A percentile compares a stretch with the other conserved stretches of the same genome.
Conservation (phyloP, 1,284 basidiomycete genomes). For the Calocybe gambosa region DNA sequence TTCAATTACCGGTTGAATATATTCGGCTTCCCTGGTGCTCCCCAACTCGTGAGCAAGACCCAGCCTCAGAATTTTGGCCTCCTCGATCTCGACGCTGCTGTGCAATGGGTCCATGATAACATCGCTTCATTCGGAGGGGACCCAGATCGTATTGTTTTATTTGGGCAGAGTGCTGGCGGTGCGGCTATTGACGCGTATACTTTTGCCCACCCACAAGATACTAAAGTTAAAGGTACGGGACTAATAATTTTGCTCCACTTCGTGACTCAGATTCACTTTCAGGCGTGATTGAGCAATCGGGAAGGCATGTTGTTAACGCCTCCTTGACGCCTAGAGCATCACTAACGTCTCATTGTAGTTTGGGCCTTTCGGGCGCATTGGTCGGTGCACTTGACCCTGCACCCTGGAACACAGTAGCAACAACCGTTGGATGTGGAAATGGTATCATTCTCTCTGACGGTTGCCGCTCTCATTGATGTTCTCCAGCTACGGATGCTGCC, state of each 20-base stretch:
- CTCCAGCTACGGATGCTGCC: conserved; percentile 17
- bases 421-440: conserved; percentile 25
- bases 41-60: conserved; percentile 22
- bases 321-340: not conserved
- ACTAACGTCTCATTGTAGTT: not conserved
- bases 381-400: conserved; percentile 3
- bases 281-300: conserved; percentile 31
- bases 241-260: too few relatives aligned
- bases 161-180: conserved; percentile 29
- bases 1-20: conserved; percentile 32
- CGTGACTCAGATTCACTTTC: not conserved
- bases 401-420: conserved; percentile 26
- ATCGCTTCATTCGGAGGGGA: conserved; percentile 32
- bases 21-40: conserved; percentile 29
- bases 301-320: conserved; percentile 18
- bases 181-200: conserved; percentile 26
- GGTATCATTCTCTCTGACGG: conserved; percentile 12
- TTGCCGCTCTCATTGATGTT: not conserved
- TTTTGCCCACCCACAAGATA: conserved; percentile 26
- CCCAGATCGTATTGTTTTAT: conserved; percentile 27
- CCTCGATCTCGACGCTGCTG: conserved; percentile 25
- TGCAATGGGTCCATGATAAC: conserved; percentile 31
- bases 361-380: not conserved
- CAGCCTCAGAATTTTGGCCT: conserved; percentile 28
- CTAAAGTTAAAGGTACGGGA: conserved; percentile 23